Evolutionary conservation across 805 yeast genomes (phyloP).

Genomic region (Kregervanrija fluxuum): DNA sequence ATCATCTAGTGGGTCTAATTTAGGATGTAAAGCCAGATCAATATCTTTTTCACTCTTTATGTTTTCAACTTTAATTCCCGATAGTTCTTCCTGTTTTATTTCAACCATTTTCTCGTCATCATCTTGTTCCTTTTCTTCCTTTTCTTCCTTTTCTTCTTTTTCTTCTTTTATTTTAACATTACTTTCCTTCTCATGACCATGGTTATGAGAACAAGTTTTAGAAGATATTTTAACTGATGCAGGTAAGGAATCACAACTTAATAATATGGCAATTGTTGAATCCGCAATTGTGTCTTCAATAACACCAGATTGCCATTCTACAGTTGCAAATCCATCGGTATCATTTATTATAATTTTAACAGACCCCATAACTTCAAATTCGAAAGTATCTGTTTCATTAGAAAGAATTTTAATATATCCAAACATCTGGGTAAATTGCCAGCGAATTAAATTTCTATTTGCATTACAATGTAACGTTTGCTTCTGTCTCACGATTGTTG

Average conservation of each 20-base stretch:
- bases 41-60: conserved; percentile 5
- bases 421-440: conserved; percentile 95
- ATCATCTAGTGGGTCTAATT: neutral
- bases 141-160: conserved; percentile 11
- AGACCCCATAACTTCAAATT: conserved; percentile 56
- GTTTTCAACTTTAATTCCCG: neutral
- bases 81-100: neutral
- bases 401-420: conserved; percentile 64
- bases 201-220: conserved; percentile 40
- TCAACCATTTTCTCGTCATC: neutral
- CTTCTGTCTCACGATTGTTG: conserved; percentile 76
- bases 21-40: neutral
- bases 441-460: conserved; percentile 67
- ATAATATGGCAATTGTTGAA: conserved; percentile 79
- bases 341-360: conserved; percentile 43
- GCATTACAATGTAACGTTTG: conserved; percentile 77
- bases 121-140: conserved; percentile 7
- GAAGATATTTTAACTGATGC: conserved; percentile 89
- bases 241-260: conserved; percentile 91
- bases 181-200: conserved; percentile 15
- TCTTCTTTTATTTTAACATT: neutral
- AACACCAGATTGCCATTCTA: conserved; percentile 87
- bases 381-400: conserved; percentile 45
- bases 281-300: conserved; percentile 94
- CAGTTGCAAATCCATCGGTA: conserved; percentile 43